phyloP scores from a whole-genome alignment of 176 grass and related monocot species.

The Eragrostis nindensis region DNA sequence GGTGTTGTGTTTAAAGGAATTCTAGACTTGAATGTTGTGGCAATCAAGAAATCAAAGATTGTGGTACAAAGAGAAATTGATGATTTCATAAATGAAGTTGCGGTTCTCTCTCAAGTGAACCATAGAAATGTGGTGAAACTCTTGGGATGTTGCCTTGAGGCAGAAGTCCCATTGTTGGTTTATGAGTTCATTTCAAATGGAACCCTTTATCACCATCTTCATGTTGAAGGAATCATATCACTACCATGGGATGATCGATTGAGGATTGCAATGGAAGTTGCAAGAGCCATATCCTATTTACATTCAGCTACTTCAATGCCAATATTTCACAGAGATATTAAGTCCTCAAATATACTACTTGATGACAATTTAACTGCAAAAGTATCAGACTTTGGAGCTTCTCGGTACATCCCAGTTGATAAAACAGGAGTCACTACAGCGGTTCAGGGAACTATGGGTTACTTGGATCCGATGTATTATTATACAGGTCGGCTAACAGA shows the following conservation, averaged over 20 bases:
- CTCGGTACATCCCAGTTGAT: conserved; percentile 47
- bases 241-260: conserved; percentile 52
- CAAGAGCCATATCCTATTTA: conserved; percentile 54
- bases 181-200: conserved; percentile 74
- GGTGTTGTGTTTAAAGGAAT: conserved; percentile 61
- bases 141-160: conserved; percentile 59
- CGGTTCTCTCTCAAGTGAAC: conserved; percentile 59
- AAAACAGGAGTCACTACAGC: conserved; percentile 48
- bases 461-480: not conserved
- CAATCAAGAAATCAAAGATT: conserved; percentile 68
- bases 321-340: conserved; percentile 61
- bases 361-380: conserved; percentile 58
- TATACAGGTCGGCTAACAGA: too few relatives aligned
- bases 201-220: conserved; percentile 55
- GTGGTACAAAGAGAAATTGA: conserved; percentile 49
- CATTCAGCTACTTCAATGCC: conserved; percentile 49
- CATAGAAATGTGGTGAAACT: conserved; percentile 67
- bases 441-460: conserved; percentile 56
- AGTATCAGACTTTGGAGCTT: conserved; percentile 65
- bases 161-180: conserved; percentile 58
- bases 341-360: conserved; percentile 61
- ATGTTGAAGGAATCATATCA: not conserved
- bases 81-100: conserved; percentile 63
- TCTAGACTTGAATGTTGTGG: conserved; percentile 54
- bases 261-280: conserved; percentile 51